Conservation (phyloP, 192 early-diverging fungal genomes). For the Podila horticola region DNA sequence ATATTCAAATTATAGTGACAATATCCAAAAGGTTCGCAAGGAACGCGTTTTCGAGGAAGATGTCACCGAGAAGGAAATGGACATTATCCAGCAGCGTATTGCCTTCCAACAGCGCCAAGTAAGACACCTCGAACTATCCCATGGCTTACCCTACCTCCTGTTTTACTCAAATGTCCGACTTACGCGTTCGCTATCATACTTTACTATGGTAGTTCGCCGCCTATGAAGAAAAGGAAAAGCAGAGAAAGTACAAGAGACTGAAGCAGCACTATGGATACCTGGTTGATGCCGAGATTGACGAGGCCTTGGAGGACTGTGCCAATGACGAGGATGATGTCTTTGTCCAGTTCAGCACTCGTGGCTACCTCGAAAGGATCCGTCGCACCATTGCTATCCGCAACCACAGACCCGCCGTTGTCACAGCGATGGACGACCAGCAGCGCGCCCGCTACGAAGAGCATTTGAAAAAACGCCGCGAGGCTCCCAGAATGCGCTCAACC, state of each 20-base stretch:
- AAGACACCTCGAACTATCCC: not conserved
- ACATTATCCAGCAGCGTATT: slow-evolving; percentile 91
- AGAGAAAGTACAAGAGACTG: slow-evolving; percentile 83
- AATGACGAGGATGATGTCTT: slow-evolving; percentile 94
- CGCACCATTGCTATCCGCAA: slow-evolving; percentile 74
- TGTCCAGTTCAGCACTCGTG: slow-evolving; percentile 80
- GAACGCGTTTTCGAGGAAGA: slow-evolving; percentile 91
- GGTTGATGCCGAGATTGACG: slow-evolving; percentile 84
- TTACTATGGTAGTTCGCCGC: slow-evolving; percentile 73
- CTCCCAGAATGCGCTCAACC: slow-evolving; percentile 83
- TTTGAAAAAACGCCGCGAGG: slow-evolving; percentile 82
- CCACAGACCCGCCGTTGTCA: slow-evolving; percentile 48
- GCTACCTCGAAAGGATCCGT: slow-evolving; percentile 77
- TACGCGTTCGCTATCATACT: not conserved
- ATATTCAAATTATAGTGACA: slow-evolving; percentile 60
- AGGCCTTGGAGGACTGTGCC: slow-evolving; percentile 79
- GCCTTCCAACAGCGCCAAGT: slow-evolving; percentile 89
- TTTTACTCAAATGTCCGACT: not conserved
- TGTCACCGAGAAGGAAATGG: slow-evolving; percentile 90
- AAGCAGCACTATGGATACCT: slow-evolving; percentile 82
- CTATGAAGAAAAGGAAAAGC: slow-evolving; percentile 84
- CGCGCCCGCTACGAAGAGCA: slow-evolving; percentile 87
- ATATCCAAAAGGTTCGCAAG: slow-evolving; percentile 81
- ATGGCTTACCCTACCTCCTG: not conserved
- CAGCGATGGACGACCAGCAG: slow-evolving; percentile 84